These are phyloP conservation scores for Saksenaea oblongispora DNA, from an alignment of 371 early-diverging fungal species.

Conservation along the genomic window DNA sequence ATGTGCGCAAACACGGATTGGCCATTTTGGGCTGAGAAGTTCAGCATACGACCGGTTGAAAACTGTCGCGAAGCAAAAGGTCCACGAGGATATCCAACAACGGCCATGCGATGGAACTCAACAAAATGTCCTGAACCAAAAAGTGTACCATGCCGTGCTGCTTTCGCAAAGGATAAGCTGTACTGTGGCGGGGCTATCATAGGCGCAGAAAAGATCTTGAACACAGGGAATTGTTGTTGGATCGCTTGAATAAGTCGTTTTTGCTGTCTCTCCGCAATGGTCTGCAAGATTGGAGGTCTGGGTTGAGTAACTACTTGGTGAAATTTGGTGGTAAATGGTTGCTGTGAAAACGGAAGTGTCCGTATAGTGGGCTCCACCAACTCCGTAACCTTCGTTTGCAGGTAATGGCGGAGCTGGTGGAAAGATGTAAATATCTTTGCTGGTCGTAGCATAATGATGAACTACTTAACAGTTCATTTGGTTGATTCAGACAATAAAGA, in stretches of 20 bases:
- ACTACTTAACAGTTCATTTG: background rate
- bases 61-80: constrained; percentile 14
- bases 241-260: constrained; percentile 14
- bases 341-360: constrained; percentile 6
- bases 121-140: constrained; percentile 3
- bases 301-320: constrained; percentile 8
- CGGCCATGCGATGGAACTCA: constrained; percentile 11
- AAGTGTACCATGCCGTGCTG: background rate
- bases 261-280: constrained; percentile 7
- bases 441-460: constrained; percentile 18
- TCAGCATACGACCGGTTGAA: background rate
- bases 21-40: constrained; percentile 1
- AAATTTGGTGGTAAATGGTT: background rate
- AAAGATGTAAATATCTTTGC: constrained; percentile 24
- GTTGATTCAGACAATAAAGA: too few species aligned
- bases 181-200: constrained; percentile 6
- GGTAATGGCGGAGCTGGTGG: constrained; percentile 25
- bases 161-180: constrained; percentile 15
- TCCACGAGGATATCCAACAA: constrained; percentile 15
- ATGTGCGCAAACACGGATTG: constrained; percentile 17
- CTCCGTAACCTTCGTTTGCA: constrained; percentile 23
- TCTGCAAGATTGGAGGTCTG: constrained; percentile 12
- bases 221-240: constrained; percentile 23
- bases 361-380: constrained; percentile 13
- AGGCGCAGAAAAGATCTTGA: constrained; percentile 22